Base-by-base conservation (phyloP, 768 basidiomycete species). In the Steccherinum ochraceum region DNA sequence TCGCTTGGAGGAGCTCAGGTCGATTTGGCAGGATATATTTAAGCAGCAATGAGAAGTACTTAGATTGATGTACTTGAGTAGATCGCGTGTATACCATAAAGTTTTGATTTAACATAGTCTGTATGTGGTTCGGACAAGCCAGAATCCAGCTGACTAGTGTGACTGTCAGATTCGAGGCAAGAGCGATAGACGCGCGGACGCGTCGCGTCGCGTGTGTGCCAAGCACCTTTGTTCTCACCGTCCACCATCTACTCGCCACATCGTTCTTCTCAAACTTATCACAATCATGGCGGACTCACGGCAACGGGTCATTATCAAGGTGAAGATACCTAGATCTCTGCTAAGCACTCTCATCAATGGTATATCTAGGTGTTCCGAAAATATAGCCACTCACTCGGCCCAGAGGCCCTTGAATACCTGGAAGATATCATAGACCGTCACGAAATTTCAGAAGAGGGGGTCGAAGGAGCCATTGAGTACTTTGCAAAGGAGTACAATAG, bases 401-500 rank as follows among this genome's bases (percentile, higher is more conserved):
- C 91, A 4, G 88, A 91, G 49, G 81, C 82, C 7, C 68, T 90
- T 20, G 75, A 79, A 39, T 78, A 86, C 56, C 64, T 93, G 13
- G 88, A 92, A 59, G 73, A 77, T 12, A 79, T 93, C 30, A 69
- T 92, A 16, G 77, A 81, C 43, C 69, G 75, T 52, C 84, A 92
- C 64, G 83, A 86, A 45, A 86, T 93, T 43, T 62, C 72, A 2
- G 80, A 84, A 46, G 76, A 80, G 24, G 84, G 89, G 42, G 71
- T 86, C 16, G 88, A 91, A 54, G 73, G 74, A 39, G 87, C 88
- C 41, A 69, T 93, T 12, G 91, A 93, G 58, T 79, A 82, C 41
- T 74, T 93, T 24, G 89, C 89, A 5, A 82, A 86, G 56, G 89
- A 91, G 58, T 93, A 93, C 59, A 90, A 90, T 59, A 89, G 84